Evolutionary conservation across 345 rosid genomes (phyloP), one percentile per base, ranked within the genome.

Genomic region (Syzygium jambos): DNA sequence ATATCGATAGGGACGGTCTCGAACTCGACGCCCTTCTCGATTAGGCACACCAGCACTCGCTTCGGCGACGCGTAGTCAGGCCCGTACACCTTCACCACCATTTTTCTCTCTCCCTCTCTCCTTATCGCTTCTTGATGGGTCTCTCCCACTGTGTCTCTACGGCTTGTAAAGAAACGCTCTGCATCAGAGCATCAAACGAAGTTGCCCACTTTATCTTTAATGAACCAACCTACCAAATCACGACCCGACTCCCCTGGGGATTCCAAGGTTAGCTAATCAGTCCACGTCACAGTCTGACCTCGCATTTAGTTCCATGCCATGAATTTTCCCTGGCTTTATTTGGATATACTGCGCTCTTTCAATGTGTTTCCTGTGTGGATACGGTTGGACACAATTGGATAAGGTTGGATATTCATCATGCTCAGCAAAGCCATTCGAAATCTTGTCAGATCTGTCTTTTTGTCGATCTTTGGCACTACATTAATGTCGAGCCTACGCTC

Each of bases 51-150:
- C 4, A 95, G 30, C 52, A 91, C 95, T 13, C 96, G 78, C 92
- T 95, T 94, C 0, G 94, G 93, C 52, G 92, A 91, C 86, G 89
- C 94, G 86, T 90, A 93, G 65, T 86, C 91, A 7, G 96, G 90
- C 56, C 96, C 95, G 86, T 91, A 94, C 89, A 93, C 96, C 90
- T 93, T 94, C 52, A 95, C 93, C 90, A 91, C 97, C 97, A 94
- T 94, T 68, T 89, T 15, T 4, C 59, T n/a, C 73, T 53, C 52
- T 43, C 61, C 25, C 61, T 30, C 77, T 4, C 84, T 73, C 56
- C 10, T 65, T 51, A 7, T 84, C 23, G 25, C 63, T 25, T 25
- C 30, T 27, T 57, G 46, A 43, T 43, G 46, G 21, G 25, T 38
- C 80, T 73, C 10, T 11, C 80, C 10, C 46, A 6, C 80, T 34